Base-by-base conservation (phyloP, 2,329 filamentous ascomycete genomes). In the Orbilia brochopaga region DNA sequence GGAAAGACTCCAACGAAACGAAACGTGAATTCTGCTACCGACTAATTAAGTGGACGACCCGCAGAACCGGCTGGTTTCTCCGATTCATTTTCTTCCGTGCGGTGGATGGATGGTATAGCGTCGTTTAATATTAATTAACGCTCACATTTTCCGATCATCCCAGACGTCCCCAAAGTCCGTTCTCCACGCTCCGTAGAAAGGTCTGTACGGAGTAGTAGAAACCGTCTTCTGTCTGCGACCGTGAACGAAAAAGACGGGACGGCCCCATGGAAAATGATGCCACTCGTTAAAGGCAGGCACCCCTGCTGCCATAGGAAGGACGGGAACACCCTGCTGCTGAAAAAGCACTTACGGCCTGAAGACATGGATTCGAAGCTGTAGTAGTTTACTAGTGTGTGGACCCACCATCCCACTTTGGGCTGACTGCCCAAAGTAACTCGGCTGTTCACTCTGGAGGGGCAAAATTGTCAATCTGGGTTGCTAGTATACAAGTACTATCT, bases 261-360 rank as follows among this genome's bases (percentile, higher is more conserved):
- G 59, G 50, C 59, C 64, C 66, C 66, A 63, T 70, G 59, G 46
- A 59, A 27, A 70, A 70, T 70, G 66, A 70, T 70, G 66, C 66
- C 66, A 70, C 66, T 70, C 63, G 24, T 21, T n/a, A 44, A 51
- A 40, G 17, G 19, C 44, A 19, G 17, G 57, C 42, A 35, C 30
- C n/a, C 19, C 30, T 48, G 50, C 50, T 35, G 11, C 13, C 35
- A 46, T 67, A 24, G 48, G 56, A 67, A 60, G 30, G 42, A 27
- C 63, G 63, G 63, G 48, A 44, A 51, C 55, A 61, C 46, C 42
- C 59, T 60, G 54, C 53, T 61, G 52, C n/a, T 21, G n/a, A 48
- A 23, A 48, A 19, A 48, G 44, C 44, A 19, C 15, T 23, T 48
- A 48, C 13, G 40, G 13, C 44, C 27, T 32, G 44, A 48, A 17